These are phyloP conservation scores for Huntiella decipiens DNA, from an alignment of 2,329 filamentous ascomycete species.

Conservation along the genomic window DNA sequence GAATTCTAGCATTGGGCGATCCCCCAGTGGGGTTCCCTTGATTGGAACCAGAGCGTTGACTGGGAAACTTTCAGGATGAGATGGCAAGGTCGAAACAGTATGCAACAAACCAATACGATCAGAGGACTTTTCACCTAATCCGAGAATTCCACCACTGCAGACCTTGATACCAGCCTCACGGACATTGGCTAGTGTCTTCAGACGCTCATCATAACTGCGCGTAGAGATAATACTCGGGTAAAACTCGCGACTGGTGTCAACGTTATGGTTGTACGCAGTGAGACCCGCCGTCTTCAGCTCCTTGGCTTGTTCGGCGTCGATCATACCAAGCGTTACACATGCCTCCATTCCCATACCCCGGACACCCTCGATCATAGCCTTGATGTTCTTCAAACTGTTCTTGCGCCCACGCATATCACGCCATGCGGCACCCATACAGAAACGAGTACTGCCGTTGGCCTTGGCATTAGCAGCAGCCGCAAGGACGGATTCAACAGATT, in stretches of 20 bases:
- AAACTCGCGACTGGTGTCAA: conserved; percentile 77
- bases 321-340: conserved; percentile 89
- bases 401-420: conserved; percentile 84
- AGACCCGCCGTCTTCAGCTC: conserved; percentile 69
- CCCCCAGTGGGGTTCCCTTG: conserved; percentile 69
- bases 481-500: conserved; percentile 62
- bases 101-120: conserved; percentile 72
- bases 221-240: conserved; percentile 78
- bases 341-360: conserved; percentile 70
- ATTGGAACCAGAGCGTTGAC: conserved; percentile 85
- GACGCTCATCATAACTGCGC: conserved; percentile 67
- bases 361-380: conserved; percentile 69
- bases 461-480: conserved; percentile 59
- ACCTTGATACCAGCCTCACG: conserved; percentile 76
- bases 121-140: conserved; percentile 57
- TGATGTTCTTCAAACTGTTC: conserved; percentile 64
- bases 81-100: conserved; percentile 61
- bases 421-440: conserved; percentile 94
- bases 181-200: conserved; percentile 62
- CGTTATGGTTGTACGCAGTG: conserved; percentile 87
- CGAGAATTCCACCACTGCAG: conserved; percentile 76
- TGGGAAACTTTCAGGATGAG: conserved; percentile 77
- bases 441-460: conserved; percentile 69
- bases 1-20: conserved; percentile 54
- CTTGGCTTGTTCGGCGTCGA: conserved; percentile 59